Evolutionary conservation across 768 basidiomycete genomes (phyloP), one percentile per base, ranked within the genome.

Genomic region (Naganishia antarctica): DNA sequence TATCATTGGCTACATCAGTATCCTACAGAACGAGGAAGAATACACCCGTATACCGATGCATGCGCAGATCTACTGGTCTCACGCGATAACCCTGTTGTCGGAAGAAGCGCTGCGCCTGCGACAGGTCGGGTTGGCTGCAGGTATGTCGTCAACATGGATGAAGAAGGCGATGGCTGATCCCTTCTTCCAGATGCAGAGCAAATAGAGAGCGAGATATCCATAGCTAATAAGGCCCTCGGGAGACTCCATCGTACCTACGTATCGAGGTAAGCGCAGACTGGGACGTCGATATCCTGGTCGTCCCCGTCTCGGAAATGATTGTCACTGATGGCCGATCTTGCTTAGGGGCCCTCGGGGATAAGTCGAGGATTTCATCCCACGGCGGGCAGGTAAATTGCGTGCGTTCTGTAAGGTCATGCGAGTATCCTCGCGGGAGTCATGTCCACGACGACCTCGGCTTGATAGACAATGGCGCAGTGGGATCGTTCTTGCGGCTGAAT

Each of bases 41-140:
- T 57, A 23, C 7, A 26, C 53, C 23, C 53, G 53, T 8, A 25
- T 57, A 3, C 53, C 53, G 21, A 57, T 57, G 53, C 53, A 57
- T 23, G 53, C 53, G 11, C 53, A 57, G 13, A 23, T 57, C 28
- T 57, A 40, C 23, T 57, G 53, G 53, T 57, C 53, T 21, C 53
- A 57, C 40, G 31, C 53, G 37, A 37, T 57, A 26, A 37, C 37
- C 53, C 34, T 57, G 34, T 34, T 57, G 1, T 7, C 37, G 34
- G 53, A 57, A 1, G 53, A 57, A 23, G 23, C 23, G 37, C 3
- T 40, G 23, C 53, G 53, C 18, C 9, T 57, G 53, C 2, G 37
- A 15, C 4, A 57, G 18, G 23, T 2, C 11, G 53, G 53, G 5
- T 25, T 41, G 21, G 21, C 21, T 23, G 32, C 9, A 6, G 53